Conservation (phyloP, 257 asterid genomes). For the Nicotiana undulata region DNA sequence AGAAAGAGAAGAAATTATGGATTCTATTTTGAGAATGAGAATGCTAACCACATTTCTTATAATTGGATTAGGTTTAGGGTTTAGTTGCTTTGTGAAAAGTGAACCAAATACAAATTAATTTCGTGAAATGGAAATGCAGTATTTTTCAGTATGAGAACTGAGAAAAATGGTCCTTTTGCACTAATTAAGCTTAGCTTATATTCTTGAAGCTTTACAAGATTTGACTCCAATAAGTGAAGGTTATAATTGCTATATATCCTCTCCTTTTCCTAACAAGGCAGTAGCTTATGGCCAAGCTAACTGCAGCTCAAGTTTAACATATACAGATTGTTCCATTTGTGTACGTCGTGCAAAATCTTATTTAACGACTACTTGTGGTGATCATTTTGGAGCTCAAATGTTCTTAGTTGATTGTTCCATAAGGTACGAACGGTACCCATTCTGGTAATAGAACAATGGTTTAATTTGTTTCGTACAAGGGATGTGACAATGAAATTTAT, state of each 20-base stretch:
- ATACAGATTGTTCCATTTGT: neutral
- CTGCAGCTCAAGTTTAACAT: neutral
- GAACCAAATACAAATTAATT: neutral
- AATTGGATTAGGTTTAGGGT: neutral
- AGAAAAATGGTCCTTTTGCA: neutral
- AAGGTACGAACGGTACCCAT: neutral
- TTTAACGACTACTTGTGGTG: neutral
- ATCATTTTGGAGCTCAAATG: neutral
- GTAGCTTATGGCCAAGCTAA: slow-evolving; percentile 2
- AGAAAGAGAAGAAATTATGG: neutral
- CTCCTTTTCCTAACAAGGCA: slow-evolving; percentile 1
- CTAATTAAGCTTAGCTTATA: neutral
- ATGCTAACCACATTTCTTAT: neutral
- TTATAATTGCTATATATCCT: neutral
- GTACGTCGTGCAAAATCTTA: neutral
- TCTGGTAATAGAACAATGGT: neutral
- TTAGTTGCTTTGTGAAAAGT: neutral
- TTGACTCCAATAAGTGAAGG: slow-evolving; percentile 4
- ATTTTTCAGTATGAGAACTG: neutral
- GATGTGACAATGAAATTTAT: neutral
- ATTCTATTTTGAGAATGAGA: neutral
- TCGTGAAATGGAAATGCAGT: neutral
- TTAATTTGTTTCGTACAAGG: too few relatives aligned
- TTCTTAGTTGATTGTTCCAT: neutral
- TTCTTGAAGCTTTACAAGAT: slow-evolving; percentile 2